Base-by-base conservation (phyloP, 805 yeast species). In the Phaffomyces antillensis region DNA sequence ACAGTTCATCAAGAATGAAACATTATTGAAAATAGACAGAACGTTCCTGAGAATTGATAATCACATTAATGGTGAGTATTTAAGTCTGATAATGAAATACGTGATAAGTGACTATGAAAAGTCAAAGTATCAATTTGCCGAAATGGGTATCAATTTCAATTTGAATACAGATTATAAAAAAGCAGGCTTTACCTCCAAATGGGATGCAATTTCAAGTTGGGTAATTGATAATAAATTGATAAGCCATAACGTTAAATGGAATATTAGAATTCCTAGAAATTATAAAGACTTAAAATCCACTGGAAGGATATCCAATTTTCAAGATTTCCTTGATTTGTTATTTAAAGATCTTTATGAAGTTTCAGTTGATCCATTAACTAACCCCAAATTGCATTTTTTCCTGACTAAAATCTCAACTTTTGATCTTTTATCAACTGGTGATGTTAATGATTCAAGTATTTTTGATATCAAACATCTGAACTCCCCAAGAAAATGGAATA, bases 201-300 rank as follows among this genome's bases (percentile, higher is more conserved):
- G 72, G 72, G 36, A 45, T 0, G 55, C 60, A 15, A 60, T 68
- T 36, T 50, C 69, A 1, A 43, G 55, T 17, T 68, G 72, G 71
- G 47, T 68, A 8, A 52, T 58, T 9, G 61, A 56, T 44, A 63
- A 70, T 58, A 62, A 64, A 45, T 49, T 68, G 11, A 59, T 67
- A 1, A 66, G 71, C 26, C 64, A 66, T 42, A 68, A 68, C 41
- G 59, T 68, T 13, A 64, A 66, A 17, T 68, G 72, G 72, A 58
- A 63, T 31, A 56, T 68, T 6, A 59, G 63, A 39, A 52, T 68
- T 3, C 55, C 63, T 26, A 60, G 72, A 46, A 52, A 55, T 39
- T 68, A 58, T 35, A 37, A 64, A 0, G 47, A 54, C 8, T 49
- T 67, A 32, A 59, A 46, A 37, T 35, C 44, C 7, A 8, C 44